Percentiles rank a stretch among this genome's conserved stretches.
These are phyloP conservation scores for Micromonas pusilla DNA, from an alignment of 139 green algal genomes.

Conservation along the genomic window DNA sequence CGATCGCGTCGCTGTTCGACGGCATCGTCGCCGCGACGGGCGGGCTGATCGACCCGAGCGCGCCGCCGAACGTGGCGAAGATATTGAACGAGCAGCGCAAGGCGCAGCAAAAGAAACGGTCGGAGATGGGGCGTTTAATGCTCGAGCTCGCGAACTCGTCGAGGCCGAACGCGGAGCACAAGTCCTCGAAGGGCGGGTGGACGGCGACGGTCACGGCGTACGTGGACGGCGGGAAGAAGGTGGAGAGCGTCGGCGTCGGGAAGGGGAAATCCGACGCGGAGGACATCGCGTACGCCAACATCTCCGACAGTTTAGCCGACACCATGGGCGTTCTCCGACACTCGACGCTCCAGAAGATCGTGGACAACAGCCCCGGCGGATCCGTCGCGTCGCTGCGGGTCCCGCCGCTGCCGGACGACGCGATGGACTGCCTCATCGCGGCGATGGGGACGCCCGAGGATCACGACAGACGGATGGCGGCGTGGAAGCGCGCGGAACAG, in stretches of 20 bases:
- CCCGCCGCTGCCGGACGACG: slow-evolving; percentile 1
- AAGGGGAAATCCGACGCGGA: neutral
- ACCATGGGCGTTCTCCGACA: neutral
- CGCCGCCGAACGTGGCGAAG: neutral
- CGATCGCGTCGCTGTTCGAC: neutral
- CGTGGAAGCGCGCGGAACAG: neutral
- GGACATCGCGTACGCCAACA: neutral
- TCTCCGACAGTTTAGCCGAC: neutral
- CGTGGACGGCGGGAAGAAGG: slow-evolving; percentile 14
- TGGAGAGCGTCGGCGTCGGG: neutral
- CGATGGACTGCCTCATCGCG: neutral
- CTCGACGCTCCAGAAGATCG: neutral
- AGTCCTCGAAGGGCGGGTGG: neutral
- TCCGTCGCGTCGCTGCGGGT: slow-evolving; percentile 1
- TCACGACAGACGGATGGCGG: neutral
- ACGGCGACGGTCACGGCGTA: neutral
- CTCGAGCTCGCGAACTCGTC: neutral
- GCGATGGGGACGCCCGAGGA: slow-evolving; percentile 12
- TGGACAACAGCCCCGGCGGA: neutral
- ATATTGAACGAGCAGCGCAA: neutral
- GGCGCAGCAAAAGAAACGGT: neutral
- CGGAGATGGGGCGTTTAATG: neutral
- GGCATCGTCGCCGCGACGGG: neutral
- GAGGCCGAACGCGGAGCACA: neutral
- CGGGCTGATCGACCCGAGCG: neutral